Evolutionary conservation across 176 grass and related monocot genomes (phyloP).

Genomic region (Eragrostis curvula): DNA sequence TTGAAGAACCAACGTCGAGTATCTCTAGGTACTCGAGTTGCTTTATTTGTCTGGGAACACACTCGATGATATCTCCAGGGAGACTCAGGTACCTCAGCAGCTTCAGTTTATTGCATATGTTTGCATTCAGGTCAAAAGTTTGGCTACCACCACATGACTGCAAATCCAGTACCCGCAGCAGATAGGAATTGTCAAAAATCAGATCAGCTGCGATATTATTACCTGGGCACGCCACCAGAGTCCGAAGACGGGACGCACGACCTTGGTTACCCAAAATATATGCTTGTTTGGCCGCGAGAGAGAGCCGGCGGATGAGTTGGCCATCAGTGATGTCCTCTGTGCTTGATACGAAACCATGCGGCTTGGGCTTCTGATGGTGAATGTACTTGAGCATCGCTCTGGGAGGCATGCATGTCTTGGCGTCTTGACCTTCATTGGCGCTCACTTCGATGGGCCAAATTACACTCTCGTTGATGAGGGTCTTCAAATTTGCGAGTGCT

Average conservation of each 20-base stretch:
- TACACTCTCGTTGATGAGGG: background rate
- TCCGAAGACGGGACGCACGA: background rate
- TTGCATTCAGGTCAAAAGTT: background rate
- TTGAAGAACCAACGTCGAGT: constrained; percentile 1
- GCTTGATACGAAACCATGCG: too few species aligned
- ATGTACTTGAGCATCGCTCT: background rate
- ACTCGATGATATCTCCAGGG: background rate
- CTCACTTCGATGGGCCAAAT: background rate
- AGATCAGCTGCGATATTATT: background rate
- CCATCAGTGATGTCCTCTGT: too few species aligned
- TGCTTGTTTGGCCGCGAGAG: background rate
- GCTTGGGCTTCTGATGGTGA: background rate
- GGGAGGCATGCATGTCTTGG: background rate
- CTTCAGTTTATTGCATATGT: background rate
- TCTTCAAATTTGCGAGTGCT: background rate
- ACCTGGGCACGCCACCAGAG: background rate
- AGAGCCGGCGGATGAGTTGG: background rate
- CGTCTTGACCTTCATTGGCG: background rate
- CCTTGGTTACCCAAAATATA: background rate
- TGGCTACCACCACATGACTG: background rate
- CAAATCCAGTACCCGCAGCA: constrained; percentile 30
- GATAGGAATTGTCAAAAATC: background rate
- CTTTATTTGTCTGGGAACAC: background rate
- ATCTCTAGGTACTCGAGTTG: constrained; percentile 22
- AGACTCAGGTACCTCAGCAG: constrained; percentile 28